A percentile compares a stretch with the other conserved stretches of the same genome.
Conservation (phyloP, 306 rosid genomes). For the Lablab purpureus region DNA sequence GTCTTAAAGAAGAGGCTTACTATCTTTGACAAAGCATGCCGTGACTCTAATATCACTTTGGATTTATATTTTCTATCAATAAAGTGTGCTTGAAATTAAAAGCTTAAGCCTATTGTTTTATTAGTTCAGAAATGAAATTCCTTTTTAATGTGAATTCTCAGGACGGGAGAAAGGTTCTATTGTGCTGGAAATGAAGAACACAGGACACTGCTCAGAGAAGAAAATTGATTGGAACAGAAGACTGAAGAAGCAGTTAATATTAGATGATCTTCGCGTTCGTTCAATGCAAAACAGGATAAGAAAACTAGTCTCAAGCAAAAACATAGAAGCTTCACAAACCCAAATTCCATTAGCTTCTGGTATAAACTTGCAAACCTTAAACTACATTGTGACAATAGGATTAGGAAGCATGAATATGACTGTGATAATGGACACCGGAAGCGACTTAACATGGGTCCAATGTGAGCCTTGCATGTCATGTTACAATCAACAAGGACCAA, state of each 20-base stretch:
- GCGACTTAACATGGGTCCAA: slow-evolving; percentile 89
- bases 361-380: slow-evolving; percentile 63
- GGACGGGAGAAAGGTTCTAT: slow-evolving; percentile 68
- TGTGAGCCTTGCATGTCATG: slow-evolving; percentile 83
- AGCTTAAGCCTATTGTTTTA: neutral
- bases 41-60: neutral
- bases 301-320: slow-evolving; percentile 35
- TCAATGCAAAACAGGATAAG: slow-evolving; percentile 57
- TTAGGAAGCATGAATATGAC: slow-evolving; percentile 68
- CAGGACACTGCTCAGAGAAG: slow-evolving; percentile 64
- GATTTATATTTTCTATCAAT: slow-evolving; percentile 21
- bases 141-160: slow-evolving; percentile 48
- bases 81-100: slow-evolving; percentile 7
- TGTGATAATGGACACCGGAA: slow-evolving; percentile 89
- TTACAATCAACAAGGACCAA: slow-evolving; percentile 75
- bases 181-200: slow-evolving; percentile 75
- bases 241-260: slow-evolving; percentile 53
- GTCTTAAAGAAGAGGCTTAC: slow-evolving; percentile 32
- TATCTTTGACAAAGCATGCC: slow-evolving; percentile 33
- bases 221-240: slow-evolving; percentile 50
- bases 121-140: slow-evolving; percentile 29
- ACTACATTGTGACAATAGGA: slow-evolving; percentile 78
- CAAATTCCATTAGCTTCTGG: slow-evolving; percentile 80
- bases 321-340: slow-evolving; percentile 52
- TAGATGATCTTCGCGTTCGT: slow-evolving; percentile 61